phyloP scores from a whole-genome alignment of 345 rosid species.

The Ceriops tagal region DNA sequence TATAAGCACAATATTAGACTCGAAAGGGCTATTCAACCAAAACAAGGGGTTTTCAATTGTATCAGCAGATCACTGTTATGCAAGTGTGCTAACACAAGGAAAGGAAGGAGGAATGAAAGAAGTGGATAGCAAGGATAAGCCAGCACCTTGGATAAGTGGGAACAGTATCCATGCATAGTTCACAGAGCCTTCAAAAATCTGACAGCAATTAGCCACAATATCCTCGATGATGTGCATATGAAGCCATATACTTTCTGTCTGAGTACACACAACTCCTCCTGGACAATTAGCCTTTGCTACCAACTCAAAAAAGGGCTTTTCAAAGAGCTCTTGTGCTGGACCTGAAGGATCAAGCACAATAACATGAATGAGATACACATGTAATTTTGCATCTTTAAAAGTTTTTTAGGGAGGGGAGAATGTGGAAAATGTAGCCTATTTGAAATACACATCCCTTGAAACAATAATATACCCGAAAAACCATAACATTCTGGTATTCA shows the following conservation, averaged over 20 bases:
- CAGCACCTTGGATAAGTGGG: constrained; percentile 88
- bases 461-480: constrained; percentile 62
- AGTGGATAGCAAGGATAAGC: neutral
- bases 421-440: neutral
- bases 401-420: neutral
- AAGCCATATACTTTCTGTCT: constrained; percentile 97
- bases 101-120: neutral
- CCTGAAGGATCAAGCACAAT: constrained; percentile 37
- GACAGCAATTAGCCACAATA: constrained; percentile 79
- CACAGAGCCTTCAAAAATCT: constrained; percentile 90
- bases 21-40: neutral
- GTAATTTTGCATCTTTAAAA: neutral
- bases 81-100: neutral
- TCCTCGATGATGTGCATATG: constrained; percentile 97
- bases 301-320: constrained; percentile 82
- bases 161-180: constrained; percentile 95
- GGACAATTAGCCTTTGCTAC: constrained; percentile 91
- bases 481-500: constrained; percentile 83
- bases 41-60: neutral
- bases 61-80: neutral
- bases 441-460: neutral
- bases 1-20: neutral
- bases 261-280: constrained; percentile 93
- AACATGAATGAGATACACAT: neutral
- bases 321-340: constrained; percentile 95